phyloP scores from a whole-genome alignment of 163 green algal genomes.

The Prototheca cutis region DNA sequence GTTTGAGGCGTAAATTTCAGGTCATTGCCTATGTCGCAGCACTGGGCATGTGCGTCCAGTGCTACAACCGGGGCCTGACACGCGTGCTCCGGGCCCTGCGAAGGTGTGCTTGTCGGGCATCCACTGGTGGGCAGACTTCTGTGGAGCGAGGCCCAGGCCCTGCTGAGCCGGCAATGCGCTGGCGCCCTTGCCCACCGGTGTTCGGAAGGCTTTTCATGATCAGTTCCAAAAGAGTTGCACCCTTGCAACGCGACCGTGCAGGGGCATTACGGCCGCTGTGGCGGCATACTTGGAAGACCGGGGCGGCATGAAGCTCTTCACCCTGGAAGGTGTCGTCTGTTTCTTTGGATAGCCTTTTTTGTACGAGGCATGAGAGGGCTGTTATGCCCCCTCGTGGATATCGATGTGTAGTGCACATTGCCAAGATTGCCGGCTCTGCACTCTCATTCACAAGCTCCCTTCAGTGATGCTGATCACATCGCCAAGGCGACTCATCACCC shows the following conservation, averaged over 20 bases:
- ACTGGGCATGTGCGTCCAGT: neutral
- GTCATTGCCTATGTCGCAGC: neutral
- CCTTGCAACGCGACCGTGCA: neutral
- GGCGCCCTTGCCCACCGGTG: too few species aligned
- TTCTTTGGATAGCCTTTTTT: too few species aligned
- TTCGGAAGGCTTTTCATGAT: too few species aligned
- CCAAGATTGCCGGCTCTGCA: too few species aligned
- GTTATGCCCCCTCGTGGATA: too few species aligned
- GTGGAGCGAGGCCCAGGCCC: neutral
- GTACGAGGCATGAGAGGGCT: too few species aligned
- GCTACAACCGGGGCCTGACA: slow-evolving; percentile 2
- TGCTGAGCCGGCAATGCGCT: too few species aligned
- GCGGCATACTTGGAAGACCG: slow-evolving; percentile 14
- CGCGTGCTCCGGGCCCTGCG: neutral
- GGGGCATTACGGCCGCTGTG: slow-evolving; percentile 9
- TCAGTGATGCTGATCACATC: too few species aligned
- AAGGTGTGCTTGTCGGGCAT: neutral
- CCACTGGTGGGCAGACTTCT: too few species aligned
- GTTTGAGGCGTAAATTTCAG: neutral
- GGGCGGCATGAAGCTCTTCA: slow-evolving; percentile 17
- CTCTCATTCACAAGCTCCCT: too few species aligned
- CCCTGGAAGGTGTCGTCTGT: slow-evolving; percentile 13
- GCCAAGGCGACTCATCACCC: neutral
- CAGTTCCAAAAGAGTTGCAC: too few species aligned
- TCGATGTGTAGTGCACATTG: too few species aligned